These are phyloP conservation scores for Crithidia acanthocephali DNA, from an alignment of 208 protist species.

Conservation along the genomic window DNA sequence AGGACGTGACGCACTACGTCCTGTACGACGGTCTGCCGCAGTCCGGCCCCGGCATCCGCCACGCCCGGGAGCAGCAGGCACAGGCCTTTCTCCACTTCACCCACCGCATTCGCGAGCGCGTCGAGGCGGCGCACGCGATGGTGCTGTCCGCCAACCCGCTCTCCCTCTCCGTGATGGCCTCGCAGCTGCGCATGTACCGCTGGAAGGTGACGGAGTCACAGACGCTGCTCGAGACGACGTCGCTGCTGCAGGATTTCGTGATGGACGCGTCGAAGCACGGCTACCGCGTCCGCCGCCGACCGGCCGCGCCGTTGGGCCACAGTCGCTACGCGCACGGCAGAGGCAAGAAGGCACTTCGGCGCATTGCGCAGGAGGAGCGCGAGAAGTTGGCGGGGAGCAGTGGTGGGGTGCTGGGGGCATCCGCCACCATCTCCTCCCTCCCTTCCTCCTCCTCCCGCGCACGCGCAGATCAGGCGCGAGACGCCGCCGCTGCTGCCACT, in stretches of 20 bases:
- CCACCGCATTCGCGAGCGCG: conserved; percentile 57
- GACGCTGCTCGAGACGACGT: conserved; percentile 62
- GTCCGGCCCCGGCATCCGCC: conserved; percentile 5
- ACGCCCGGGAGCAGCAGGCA: conserved; percentile 43
- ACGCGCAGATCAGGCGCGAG: neutral
- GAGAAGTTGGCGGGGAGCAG: conserved; percentile 4
- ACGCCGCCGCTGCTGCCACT: neutral
- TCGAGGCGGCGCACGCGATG: conserved; percentile 53
- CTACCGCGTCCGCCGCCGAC: conserved; percentile 44
- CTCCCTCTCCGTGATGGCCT: conserved; percentile 75
- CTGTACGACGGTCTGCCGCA: conserved; percentile 49
- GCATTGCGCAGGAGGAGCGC: conserved; percentile 21
- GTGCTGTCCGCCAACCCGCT: conserved; percentile 83
- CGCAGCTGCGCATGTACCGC: conserved; percentile 84
- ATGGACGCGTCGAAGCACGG: conserved; percentile 40
- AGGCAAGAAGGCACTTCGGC: conserved; percentile 30
- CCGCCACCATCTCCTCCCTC: neutral
- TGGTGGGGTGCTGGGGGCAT: neutral
- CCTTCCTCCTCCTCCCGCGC: neutral
- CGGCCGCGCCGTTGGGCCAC: conserved; percentile 10
- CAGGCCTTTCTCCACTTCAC: conserved; percentile 64
- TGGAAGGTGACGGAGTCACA: conserved; percentile 83
- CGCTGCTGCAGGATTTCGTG: conserved; percentile 60
- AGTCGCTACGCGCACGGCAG: conserved; percentile 52
- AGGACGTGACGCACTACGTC: conserved; percentile 36